Evolutionary conservation across 225 moss, liverwort and hornwort species (phyloP).

Genomic region (Pseudisothecium myosuroides): DNA sequence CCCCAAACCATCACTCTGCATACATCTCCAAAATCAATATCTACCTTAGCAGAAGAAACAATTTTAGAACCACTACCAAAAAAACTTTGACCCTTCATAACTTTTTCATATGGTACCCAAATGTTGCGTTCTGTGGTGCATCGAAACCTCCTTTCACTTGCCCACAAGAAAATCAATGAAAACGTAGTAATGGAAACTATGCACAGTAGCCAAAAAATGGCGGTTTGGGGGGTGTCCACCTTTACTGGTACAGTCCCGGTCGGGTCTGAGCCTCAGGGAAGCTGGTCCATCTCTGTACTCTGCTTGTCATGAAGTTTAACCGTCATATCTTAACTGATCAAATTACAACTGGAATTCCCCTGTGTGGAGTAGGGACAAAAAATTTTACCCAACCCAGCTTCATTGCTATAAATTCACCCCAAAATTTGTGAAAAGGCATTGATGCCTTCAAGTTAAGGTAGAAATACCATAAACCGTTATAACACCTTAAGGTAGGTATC

Average conservation of each 20-base stretch:
- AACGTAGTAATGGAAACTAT: background rate
- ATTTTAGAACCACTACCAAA: background rate
- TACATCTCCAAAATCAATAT: background rate
- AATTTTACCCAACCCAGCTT: background rate
- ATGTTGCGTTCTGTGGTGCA: rapidly evolving
- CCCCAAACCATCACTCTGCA: rapidly evolving
- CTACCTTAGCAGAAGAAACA: background rate
- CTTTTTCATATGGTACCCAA: background rate
- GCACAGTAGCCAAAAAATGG: background rate
- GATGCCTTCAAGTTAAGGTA: background rate
- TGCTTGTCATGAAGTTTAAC: background rate
- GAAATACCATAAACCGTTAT: too few relatives aligned
- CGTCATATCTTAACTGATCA: background rate
- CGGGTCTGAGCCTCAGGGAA: background rate
- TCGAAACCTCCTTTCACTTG: background rate
- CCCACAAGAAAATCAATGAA: background rate
- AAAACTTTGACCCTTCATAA: background rate
- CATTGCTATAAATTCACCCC: background rate
- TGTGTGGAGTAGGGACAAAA: too few relatives aligned
- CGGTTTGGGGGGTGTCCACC: background rate
- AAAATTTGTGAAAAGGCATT: background rate
- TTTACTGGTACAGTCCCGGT: background rate
- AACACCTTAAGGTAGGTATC: too few relatives aligned
- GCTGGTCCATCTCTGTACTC: background rate
- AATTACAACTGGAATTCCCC: background rate